Evolutionary conservation across 768 basidiomycete species (phyloP).

Genomic region (Boletus rufocinnamomeus): DNA sequence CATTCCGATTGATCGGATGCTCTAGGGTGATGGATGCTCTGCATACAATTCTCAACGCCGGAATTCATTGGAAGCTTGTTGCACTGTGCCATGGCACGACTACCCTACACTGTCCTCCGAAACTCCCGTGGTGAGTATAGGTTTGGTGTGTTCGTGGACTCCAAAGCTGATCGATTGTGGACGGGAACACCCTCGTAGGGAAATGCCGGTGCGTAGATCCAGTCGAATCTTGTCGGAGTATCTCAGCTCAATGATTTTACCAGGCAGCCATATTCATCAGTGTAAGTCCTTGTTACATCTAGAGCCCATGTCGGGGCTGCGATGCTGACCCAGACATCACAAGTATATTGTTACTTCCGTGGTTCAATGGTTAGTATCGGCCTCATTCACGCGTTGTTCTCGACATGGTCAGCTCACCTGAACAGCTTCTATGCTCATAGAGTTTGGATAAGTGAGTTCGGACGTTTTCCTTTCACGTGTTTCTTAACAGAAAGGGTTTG

Average conservation of each 20-base stretch:
- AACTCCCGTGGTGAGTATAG: constrained; percentile 5
- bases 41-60: background rate
- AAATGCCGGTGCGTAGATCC: constrained; percentile 2
- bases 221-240: background rate
- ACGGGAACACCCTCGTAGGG: background rate
- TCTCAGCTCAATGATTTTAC: background rate
- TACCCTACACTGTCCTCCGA: background rate
- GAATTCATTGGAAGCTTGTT: background rate
- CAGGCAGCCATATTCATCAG: background rate
- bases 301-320: no score
- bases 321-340: background rate
- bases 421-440: constrained; percentile 17
- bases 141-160: background rate
- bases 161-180: background rate
- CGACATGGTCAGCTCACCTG: background rate
- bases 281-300: background rate
- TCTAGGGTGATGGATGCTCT: constrained; percentile 5
- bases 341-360: constrained; percentile 6
- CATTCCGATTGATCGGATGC: background rate
- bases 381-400: background rate
- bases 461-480: no score
- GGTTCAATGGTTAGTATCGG: constrained; percentile 14
- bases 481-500: background rate
- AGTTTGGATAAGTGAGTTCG: constrained; percentile 15
- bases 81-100: constrained; percentile 1